Conservation (phyloP, 2,329 filamentous ascomycete species). For the Rachicladosporium sp. region DNA sequence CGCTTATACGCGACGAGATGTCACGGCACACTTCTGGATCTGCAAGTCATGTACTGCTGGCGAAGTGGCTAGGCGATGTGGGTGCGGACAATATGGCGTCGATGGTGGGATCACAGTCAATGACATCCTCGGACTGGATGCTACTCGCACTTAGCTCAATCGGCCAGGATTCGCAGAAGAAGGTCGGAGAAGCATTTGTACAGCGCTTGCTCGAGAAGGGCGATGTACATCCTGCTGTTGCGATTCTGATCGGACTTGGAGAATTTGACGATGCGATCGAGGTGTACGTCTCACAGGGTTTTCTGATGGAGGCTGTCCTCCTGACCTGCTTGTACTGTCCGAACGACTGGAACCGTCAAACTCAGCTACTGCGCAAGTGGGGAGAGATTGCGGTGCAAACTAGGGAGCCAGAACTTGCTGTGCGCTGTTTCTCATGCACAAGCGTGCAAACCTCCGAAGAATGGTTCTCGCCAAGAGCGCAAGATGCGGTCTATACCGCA, state of each 20-base stretch:
- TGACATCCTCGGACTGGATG: conserved; percentile 96
- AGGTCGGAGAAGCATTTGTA: conserved; percentile 80
- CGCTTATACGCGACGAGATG: conserved; percentile 74
- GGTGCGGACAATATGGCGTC: conserved; percentile 70
- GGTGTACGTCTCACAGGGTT: conserved; percentile 82
- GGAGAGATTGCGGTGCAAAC: conserved; percentile 82
- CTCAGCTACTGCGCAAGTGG: conserved; percentile 83
- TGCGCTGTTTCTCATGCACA: conserved; percentile 86
- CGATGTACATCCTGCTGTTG: conserved; percentile 86
- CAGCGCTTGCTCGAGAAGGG: conserved; percentile 80
- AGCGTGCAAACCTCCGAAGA: conserved; percentile 72
- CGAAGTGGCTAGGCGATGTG: conserved; percentile 86
- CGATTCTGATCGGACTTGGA: conserved; percentile 83
- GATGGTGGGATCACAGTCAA: conserved; percentile 61
- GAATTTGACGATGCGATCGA: conserved; percentile 92
- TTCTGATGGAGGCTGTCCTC: conserved; percentile 85
- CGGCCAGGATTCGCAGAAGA: conserved; percentile 64
- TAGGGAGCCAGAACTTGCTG: conserved; percentile 78
- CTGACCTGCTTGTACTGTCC: conserved; percentile 75
- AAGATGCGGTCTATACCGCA: conserved; percentile 45
- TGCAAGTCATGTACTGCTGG: conserved; percentile 65
- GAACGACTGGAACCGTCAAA: conserved; percentile 80
- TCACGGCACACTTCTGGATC: conserved; percentile 60
- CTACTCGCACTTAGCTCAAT: conserved; percentile 81
- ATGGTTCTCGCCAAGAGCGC: conserved; percentile 75